phyloP scores from a whole-genome alignment of 352 stramenopile genomes.

The Aphanomyces astaci region DNA sequence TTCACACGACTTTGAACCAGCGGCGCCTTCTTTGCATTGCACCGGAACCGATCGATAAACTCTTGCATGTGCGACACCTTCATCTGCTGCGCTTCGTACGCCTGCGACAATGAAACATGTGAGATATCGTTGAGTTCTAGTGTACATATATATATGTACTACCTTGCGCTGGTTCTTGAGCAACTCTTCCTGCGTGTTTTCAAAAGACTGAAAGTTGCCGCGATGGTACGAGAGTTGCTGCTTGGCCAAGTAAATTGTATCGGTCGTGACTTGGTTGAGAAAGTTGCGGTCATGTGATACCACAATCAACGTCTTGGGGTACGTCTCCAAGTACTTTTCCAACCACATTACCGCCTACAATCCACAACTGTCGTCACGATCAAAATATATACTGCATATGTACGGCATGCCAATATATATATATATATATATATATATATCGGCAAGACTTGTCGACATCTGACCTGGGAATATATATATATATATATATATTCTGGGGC shows the following conservation, averaged over 20 bases:
- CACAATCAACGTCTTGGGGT: conserved; percentile 91
- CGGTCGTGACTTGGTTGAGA: conserved; percentile 94
- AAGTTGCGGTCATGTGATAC: conserved; percentile 96
- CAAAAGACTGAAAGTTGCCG: conserved; percentile 96
- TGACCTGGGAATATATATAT: no score
- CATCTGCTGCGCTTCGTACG: conserved; percentile 80
- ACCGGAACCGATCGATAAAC: conserved; percentile 95
- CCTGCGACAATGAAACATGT: no score
- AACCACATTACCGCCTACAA: conserved; percentile 81
- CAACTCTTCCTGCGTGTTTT: conserved; percentile 90
- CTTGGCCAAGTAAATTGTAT: conserved; percentile 91
- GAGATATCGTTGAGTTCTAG: no score
- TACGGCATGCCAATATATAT: no score
- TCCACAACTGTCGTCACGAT: no score
- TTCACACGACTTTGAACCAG: conserved; percentile 97
- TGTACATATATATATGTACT: no score
- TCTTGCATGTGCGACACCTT: conserved; percentile 95
- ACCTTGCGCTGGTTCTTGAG: conserved; percentile 88
- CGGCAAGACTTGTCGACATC: no score
- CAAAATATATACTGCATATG: no score
- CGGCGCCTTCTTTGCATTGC: conserved; percentile 92
- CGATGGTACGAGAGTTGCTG: conserved; percentile 91
- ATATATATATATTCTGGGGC: no score
- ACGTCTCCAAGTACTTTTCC: conserved; percentile 86
- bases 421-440: no score